Base-by-base conservation (phyloP, 768 basidiomycete species). In the Rhodotorula graminis region DNA sequence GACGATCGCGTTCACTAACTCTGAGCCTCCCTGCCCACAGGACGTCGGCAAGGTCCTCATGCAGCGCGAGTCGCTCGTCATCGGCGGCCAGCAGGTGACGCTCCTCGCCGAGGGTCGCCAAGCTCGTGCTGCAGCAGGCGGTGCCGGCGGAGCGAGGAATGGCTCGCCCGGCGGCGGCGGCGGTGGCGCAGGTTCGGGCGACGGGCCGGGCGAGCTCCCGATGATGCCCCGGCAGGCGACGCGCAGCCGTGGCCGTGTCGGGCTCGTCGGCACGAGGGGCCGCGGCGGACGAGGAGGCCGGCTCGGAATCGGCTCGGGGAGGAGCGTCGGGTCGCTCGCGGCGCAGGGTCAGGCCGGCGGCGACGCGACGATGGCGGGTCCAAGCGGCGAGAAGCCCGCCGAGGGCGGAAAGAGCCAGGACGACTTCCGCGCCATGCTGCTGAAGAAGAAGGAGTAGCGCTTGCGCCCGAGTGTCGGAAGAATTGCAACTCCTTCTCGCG, bases 41-140 rank as follows among this genome's bases (percentile, higher is more conserved):
- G 93, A 94, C 81, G 91, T 88, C 7, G 91, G 92, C 47, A 88
- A 88, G 75, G 81, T 95, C 9, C 80, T 96, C 14, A 83, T 96
- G 37, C 85, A 85, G 15, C 77, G 87, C 8, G 89, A 91, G 55
- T 87, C 91, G 25, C 84, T 96, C 65, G 78, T 87, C 19, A 90
- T 91, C 82, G 85, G 86, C 58, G 90, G 86, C 5, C 83, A 84
- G 31, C 81, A 82, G 2, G 82, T 97, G 52, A 78, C 85, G 53
- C 80, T 97, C 62, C 81, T 83, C 1, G 89, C 90, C 77, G 87
- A 87, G 27, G 62, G 65, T 1, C n/a, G 37, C 7, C 67, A 60
- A 29, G 50, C 60, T 21, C 63, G 64, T 19, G 21, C 40, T 25
- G 64, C 67, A 33, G 73, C 52, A 56, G 49, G 47, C 21, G 44